phyloP scores from a whole-genome alignment of 1,139 yeast species.

The Nadsonia commutata region DNA sequence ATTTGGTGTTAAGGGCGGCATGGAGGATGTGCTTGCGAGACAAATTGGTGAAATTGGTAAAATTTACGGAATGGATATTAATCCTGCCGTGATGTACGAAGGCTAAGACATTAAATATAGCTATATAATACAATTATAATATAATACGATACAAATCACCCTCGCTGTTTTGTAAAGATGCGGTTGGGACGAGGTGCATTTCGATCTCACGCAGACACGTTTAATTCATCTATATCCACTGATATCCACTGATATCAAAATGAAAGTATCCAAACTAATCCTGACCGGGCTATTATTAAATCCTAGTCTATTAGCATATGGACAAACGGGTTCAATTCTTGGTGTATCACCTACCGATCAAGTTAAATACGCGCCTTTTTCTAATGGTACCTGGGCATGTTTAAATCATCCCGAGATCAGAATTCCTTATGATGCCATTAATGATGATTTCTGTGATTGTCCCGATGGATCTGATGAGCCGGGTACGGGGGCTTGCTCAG shows the following conservation, averaged over 20 bases:
- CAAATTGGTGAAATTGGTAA: slow-evolving; percentile 1
- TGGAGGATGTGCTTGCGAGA: slow-evolving; percentile 3
- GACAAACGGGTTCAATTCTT: background rate
- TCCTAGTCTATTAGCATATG: background rate
- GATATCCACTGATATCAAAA: no score
- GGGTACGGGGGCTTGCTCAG: slow-evolving; percentile 73
- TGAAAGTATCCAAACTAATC: background rate
- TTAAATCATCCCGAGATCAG: slow-evolving; percentile 47
- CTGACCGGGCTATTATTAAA: background rate
- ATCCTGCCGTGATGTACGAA: background rate
- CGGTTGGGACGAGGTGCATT: no score
- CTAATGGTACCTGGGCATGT: slow-evolving; percentile 50
- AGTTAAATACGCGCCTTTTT: slow-evolving; percentile 38
- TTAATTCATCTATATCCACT: no score
- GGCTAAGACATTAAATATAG: no score
- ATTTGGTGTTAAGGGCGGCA: slow-evolving; percentile 10
- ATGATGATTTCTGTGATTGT: slow-evolving; percentile 89
- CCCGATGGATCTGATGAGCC: slow-evolving; percentile 98
- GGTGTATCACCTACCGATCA: slow-evolving; percentile 18
- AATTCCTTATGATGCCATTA: slow-evolving; percentile 47
- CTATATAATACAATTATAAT: no score
- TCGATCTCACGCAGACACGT: no score
- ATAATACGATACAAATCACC: no score
- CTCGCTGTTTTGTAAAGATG: no score
- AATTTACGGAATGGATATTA: slow-evolving; percentile 2